phyloP scores from a whole-genome alignment of 2,329 filamentous ascomycete genomes.

The Massarina eburnea region DNA sequence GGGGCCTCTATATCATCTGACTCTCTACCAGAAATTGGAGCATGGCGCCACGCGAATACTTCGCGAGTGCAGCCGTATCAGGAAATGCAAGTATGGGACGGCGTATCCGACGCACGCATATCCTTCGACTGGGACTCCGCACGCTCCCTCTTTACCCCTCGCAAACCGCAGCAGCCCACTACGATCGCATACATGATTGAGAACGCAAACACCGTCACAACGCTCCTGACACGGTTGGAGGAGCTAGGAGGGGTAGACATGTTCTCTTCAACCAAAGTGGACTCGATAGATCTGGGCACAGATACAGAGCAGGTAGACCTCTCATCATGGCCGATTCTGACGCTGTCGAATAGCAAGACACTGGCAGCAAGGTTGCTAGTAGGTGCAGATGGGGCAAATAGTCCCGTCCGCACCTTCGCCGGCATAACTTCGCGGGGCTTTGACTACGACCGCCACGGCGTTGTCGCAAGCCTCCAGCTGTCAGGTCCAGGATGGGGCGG shows the following conservation, averaged over 20 bases:
- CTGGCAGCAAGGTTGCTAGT: slow-evolving; percentile 83
- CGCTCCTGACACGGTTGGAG: slow-evolving; percentile 70
- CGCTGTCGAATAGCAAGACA: slow-evolving; percentile 65
- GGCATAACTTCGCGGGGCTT: slow-evolving; percentile 84
- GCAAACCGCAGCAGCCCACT: slow-evolving; percentile 48
- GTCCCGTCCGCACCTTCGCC: slow-evolving; percentile 86
- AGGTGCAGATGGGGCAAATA: slow-evolving; percentile 93
- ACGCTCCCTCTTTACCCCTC: slow-evolving; percentile 37
- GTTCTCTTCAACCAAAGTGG: slow-evolving; percentile 76
- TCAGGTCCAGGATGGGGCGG: slow-evolving; percentile 52
- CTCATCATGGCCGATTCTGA: slow-evolving; percentile 83
- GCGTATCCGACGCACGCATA: slow-evolving; percentile 81
- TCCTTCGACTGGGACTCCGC: slow-evolving; percentile 75
- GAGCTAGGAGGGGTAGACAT: slow-evolving; percentile 68
- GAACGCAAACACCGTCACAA: slow-evolving; percentile 84
- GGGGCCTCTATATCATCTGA: not conserved
- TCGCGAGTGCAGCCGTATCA: slow-evolving; percentile 83
- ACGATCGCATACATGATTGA: slow-evolving; percentile 96
- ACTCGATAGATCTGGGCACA: slow-evolving; percentile 74
- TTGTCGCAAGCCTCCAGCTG: slow-evolving; percentile 84
- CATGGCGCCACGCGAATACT: slow-evolving; percentile 75
- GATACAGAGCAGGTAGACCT: slow-evolving; percentile 70
- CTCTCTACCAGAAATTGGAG: slow-evolving; percentile 64
- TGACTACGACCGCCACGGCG: slow-evolving; percentile 88
- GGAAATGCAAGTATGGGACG: slow-evolving; percentile 99